Evolutionary conservation across 2,329 filamentous ascomycete species (phyloP), one percentile per base, ranked within the genome.

Genomic region (Penicillium aurantiogriseum): DNA sequence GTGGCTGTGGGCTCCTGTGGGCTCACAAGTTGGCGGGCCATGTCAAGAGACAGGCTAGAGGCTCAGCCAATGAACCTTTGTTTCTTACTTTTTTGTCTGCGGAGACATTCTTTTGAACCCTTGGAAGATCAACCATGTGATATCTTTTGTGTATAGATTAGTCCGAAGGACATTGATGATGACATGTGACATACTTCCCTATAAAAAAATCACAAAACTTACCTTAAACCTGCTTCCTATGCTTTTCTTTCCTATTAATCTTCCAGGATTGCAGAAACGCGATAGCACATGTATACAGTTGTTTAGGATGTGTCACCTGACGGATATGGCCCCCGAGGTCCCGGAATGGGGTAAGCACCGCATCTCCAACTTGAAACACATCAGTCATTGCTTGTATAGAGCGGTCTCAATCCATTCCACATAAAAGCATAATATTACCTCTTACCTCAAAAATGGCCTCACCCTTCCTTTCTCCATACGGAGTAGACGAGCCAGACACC

Each of bases 361-460:
- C 42, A 40, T 53, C 54, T 56, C 42, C 54, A 51, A 42, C 45
- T 23, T 23, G 44, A n/a, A 29, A 29, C 29, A 33, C 13, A 19
- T 3, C 21, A 35, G 39, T 13, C 19, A 33, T 25, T 35, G 23
- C 19, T 21, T 44, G 49, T 33, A 44, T 29, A 52, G 17, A 52
- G 21, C 38, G 15, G 7, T 21, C 39, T 45, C 39, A 10, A n/a
- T 31, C 8, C 23, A 29, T 39, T 53, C 15, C 51, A n/a, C 10
- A 47, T 47, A 19, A 53, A 11, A 53, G 3, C 31, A n/a, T 10
- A 39, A n/a, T 1, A 29, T 54, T 11, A 38, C 19, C n/a, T 11
- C 10, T 11, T 40, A 43, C 42, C 60, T 53, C 42, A 54, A 57
- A n/a, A 4, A 68, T 69, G 68, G 46, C 59, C 33, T 63, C 60